A percentile compares a stretch with the other conserved stretches of the same genome.
Conservation (phyloP, 176 grass and related monocot species). For the Carex myosuroides region DNA sequence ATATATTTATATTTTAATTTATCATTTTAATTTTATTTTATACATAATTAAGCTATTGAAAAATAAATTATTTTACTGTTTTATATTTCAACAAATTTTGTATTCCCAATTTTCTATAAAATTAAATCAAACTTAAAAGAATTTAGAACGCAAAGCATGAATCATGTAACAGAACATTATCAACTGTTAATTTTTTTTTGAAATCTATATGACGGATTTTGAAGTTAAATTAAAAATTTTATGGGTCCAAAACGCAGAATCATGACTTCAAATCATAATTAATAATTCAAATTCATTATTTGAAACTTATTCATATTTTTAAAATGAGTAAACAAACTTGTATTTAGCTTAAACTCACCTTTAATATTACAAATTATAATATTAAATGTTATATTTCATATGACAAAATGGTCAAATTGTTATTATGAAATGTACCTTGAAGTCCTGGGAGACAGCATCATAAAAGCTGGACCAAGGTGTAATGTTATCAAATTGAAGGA, state of each 20-base stretch:
- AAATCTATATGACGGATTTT: too few relatives aligned
- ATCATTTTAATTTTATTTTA: not conserved
- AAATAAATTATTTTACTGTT: not conserved
- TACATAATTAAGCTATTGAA: not conserved
- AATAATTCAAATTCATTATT: too few relatives aligned
- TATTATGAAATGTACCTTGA: conserved; percentile 38
- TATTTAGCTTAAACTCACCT: too few relatives aligned
- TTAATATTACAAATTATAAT: too few relatives aligned
- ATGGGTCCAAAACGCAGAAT: too few relatives aligned
- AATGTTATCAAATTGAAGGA: conserved; percentile 82
- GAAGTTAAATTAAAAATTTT: too few relatives aligned
- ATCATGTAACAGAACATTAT: not conserved
- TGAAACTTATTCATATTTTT: too few relatives aligned
- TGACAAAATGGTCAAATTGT: not conserved
- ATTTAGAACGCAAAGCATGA: not conserved
- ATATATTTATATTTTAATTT: not conserved
- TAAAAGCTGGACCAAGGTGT: conserved; percentile 75
- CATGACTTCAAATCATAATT: too few relatives aligned
- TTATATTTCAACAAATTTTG: not conserved
- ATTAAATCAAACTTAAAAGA: not conserved
- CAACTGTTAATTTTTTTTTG: too few relatives aligned
- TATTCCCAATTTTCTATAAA: not conserved
- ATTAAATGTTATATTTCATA: not conserved
- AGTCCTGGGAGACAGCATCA: conserved; percentile 72
- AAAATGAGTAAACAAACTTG: too few relatives aligned